A percentile compares a stretch with the other conserved stretches of the same genome.
These are phyloP conservation scores for Sporothrix variecibatus DNA, from an alignment of 2,329 filamentous ascomycete genomes.

Conservation along the genomic window DNA sequence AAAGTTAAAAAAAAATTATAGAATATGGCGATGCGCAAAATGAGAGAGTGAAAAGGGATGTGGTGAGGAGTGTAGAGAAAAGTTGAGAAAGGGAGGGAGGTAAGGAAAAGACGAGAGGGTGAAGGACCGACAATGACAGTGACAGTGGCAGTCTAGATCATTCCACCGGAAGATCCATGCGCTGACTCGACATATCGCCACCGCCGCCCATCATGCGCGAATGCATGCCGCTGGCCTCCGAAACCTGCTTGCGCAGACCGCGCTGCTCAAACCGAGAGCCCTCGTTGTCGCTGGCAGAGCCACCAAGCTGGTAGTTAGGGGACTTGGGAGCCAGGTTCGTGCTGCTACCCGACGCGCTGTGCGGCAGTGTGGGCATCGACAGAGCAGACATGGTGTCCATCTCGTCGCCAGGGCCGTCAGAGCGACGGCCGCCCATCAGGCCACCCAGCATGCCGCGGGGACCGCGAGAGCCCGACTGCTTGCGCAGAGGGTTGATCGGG, in stretches of 20 bases:
- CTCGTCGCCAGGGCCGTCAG: slow-evolving; percentile 37
- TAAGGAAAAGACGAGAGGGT: not conserved
- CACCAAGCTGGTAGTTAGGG: slow-evolving; percentile 31
- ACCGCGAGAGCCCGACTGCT: slow-evolving; percentile 41
- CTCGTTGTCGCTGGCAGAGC: slow-evolving; percentile 44
- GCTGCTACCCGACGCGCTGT: slow-evolving; percentile 29
- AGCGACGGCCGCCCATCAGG: slow-evolving; percentile 36
- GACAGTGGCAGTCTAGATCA: slow-evolving; percentile 35
- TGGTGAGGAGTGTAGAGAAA: not conserved
- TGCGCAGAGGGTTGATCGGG: slow-evolving; percentile 60
- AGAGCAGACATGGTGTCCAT: slow-evolving; percentile 31
- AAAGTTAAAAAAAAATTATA: slow-evolving; percentile 1
- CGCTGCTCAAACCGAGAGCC: slow-evolving; percentile 42
- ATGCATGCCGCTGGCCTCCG: slow-evolving; percentile 41
- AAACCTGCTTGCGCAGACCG: slow-evolving; percentile 47
- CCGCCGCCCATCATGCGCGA: slow-evolving; percentile 27
- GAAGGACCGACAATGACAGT: no score
- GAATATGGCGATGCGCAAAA: slow-evolving; percentile 3
- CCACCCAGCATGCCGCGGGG: slow-evolving; percentile 45
- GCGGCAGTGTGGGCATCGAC: slow-evolving; percentile 39
- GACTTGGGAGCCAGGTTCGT: slow-evolving; percentile 27
- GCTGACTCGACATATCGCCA: slow-evolving; percentile 30
- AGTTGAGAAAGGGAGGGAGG: not conserved
- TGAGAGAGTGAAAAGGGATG: not conserved
- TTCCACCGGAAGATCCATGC: slow-evolving; percentile 39